Base-by-base conservation (phyloP, 2,329 filamentous ascomycete species). In the Rutstroemia sp. region DNA sequence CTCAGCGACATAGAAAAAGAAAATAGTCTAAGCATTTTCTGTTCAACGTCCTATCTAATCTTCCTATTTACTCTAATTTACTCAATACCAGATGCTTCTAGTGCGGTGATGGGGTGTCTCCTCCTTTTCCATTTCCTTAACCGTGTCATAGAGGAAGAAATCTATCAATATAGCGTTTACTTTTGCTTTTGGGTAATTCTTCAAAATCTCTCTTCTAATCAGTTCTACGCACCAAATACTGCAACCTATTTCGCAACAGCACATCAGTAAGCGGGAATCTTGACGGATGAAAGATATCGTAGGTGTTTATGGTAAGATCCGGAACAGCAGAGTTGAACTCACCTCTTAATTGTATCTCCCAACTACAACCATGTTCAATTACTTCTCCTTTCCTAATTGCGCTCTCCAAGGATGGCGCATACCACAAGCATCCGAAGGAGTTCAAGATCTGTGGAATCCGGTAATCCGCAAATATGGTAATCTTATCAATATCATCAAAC, bases 391-490 rank as follows among this genome's bases (percentile, higher is more conserved):
- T 76, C 34, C 80, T 79, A 65, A 99, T 86, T 16, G 85, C 79
- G 37, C 79, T 77, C 51, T 91, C 85, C 46, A 99, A 75, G 0
- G 85, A 79, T 0, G 94, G 94, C 61, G 88, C 92, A 72, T 94
- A 96, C 65, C 82, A 83, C 50, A 99, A 74, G 57, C 91, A 92
- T 18, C 89, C 88, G 46, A 97, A 77, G 9, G 84, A 83, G 65
- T 92, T 84, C 37, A 99, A 80, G 64, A 96, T 94, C 73, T 99
- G 94, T 14, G 95, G 95, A 54, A 99, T 87, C 45, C 94, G 87
- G 70, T 99, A 99, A 74, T 99, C 94, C 68, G 94, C 92, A 75
- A 99, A 99, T 86, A 97, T 97, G 59, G 94, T 99, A 66, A 99
- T 87, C 70, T 91, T 90, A 73, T 94, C 87, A 65, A 99, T 96